Percentiles rank a stretch among this genome's conserved stretches.
phyloP scores from a whole-genome alignment of 1,139 yeast species.

The Scheffersomyces illinoinensis region DNA sequence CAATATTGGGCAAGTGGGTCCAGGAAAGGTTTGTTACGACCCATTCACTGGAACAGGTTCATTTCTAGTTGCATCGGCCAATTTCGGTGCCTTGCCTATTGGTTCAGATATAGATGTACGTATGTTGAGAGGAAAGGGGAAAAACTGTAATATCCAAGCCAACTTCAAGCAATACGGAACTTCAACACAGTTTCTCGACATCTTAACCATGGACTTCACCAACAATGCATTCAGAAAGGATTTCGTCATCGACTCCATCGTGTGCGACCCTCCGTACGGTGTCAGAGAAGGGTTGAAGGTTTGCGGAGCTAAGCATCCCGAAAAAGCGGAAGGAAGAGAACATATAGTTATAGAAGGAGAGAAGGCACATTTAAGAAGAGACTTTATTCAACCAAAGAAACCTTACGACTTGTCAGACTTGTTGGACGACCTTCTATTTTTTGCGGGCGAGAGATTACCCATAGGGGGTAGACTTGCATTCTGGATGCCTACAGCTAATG shows the following conservation, averaged over 20 bases:
- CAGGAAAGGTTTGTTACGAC: conserved; percentile 75
- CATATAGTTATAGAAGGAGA: conserved; percentile 71
- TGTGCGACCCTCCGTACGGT: conserved; percentile 98
- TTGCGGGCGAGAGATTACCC: conserved; percentile 71
- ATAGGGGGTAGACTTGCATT: conserved; percentile 80
- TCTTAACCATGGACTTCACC: conserved; percentile 91
- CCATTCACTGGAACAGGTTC: conserved; percentile 99
- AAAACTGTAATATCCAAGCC: conserved; percentile 48
- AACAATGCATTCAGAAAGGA: conserved; percentile 74
- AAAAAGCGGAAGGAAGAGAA: conserved; percentile 63
- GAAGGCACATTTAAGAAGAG: conserved; percentile 73
- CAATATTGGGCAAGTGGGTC: conserved; percentile 75
- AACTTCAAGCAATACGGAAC: conserved; percentile 80
- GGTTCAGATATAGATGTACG: conserved; percentile 95
- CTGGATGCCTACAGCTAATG: conserved; percentile 99
- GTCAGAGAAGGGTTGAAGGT: conserved; percentile 94
- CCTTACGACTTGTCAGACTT: conserved; percentile 80
- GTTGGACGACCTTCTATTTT: conserved; percentile 72
- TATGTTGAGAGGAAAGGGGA: conserved; percentile 72
- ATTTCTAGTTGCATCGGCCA: conserved; percentile 84
- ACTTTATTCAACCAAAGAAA: conserved; percentile 90
- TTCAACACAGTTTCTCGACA: conserved; percentile 61
- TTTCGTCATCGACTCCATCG: conserved; percentile 71
- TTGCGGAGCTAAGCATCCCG: conserved; percentile 75
- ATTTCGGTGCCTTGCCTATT: conserved; percentile 75